Percentiles rank a stretch among this genome's conserved stretches.
These are phyloP conservation scores for Sporothrix brunneoviolacea DNA, from an alignment of 2,329 filamentous ascomycete genomes.

Conservation along the genomic window DNA sequence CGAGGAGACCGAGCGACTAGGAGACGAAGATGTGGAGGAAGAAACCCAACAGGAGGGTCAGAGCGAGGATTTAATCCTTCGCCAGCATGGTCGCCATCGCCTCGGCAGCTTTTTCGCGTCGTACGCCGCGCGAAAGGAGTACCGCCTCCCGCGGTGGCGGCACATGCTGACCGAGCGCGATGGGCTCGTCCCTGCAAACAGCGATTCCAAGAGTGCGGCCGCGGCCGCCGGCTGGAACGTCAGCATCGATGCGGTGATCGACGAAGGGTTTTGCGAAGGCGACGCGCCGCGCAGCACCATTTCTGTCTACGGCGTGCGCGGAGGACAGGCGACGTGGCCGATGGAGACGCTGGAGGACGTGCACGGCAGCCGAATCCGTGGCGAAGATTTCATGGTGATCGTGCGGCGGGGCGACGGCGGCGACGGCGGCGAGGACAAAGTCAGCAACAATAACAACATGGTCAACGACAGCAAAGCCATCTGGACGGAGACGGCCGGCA, in stretches of 20 bases:
- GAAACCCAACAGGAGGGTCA: not conserved
- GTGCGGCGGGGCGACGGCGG: constrained; percentile 12
- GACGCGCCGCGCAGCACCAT: constrained; percentile 37
- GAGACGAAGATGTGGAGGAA: not conserved
- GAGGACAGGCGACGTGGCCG: constrained; percentile 33
- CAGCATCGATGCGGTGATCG: constrained; percentile 12
- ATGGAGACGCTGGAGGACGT: constrained; percentile 18
- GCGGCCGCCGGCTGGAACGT: constrained; percentile 3
- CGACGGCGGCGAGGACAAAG: not conserved
- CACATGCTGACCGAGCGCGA: constrained; percentile 16
- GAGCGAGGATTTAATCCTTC: not conserved
- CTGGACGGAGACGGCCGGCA: constrained; percentile 2
- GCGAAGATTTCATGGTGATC: constrained; percentile 19
- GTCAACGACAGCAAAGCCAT: not conserved
- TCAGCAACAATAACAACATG: not conserved
- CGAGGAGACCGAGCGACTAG: not conserved
- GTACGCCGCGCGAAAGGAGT: constrained; percentile 14
- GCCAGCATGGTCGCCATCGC: not conserved
- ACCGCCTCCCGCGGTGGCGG: constrained; percentile 18
- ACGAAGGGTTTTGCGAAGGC: constrained; percentile 14
- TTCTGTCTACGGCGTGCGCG: constrained; percentile 54
- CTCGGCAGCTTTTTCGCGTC: constrained; percentile 13
- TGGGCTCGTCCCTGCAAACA: not conserved
- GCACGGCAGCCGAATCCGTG: constrained; percentile 13
- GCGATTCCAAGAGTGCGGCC: not conserved